Base-by-base conservation (phyloP, 225 moss, liverwort and hornwort genomes). In the Takakia lepidozioides region DNA sequence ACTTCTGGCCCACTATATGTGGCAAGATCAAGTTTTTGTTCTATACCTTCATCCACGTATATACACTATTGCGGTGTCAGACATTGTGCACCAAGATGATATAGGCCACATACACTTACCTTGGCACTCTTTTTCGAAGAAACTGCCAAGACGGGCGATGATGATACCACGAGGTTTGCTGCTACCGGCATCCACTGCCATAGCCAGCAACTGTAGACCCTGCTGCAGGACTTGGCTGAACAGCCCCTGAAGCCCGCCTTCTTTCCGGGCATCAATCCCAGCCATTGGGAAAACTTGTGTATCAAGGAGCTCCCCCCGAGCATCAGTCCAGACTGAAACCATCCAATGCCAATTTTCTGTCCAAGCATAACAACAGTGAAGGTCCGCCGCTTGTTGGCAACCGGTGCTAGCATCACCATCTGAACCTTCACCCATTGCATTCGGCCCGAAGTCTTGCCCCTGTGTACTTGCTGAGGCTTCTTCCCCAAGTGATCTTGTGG, bases 281-380 rank as follows among this genome's bases (percentile, higher is more conserved):
- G 56, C 58, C 60, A 85, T 61, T 36, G 91, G 85, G 42, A 87
- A 51, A 38, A 87, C 82, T 43, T 79, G 83, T 10, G 87, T 75
- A 43, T 98, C 98, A 57, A 98, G 51, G 24, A 98, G 78, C 65
- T 98, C 98, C 46, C 91, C 98, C 35, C 91, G 77, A 21, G 85
- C 77, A 66, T 98, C 98, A 49, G 91, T 91, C 98, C 98, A 98
- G 34, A 98, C 98, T 36, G 98, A 98, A 24, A 98, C 69, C 44
- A 98, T 70, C 98, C 98, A 98, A 40, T 85, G 81, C 90, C 90
- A 85, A 63, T 98, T 87, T 54, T 73, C 85, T 25, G 98, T 85
- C 98, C 98, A 98, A 15, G 71, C 52, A 56, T 98, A 98, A 53
- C 98, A 98, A 53, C 98, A 98, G 57, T 98, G 85, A 37, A 98